Percentiles rank a stretch among this genome's conserved stretches.
phyloP scores from a whole-genome alignment of 257 asterid species.

The Solanum bulbocastanum region DNA sequence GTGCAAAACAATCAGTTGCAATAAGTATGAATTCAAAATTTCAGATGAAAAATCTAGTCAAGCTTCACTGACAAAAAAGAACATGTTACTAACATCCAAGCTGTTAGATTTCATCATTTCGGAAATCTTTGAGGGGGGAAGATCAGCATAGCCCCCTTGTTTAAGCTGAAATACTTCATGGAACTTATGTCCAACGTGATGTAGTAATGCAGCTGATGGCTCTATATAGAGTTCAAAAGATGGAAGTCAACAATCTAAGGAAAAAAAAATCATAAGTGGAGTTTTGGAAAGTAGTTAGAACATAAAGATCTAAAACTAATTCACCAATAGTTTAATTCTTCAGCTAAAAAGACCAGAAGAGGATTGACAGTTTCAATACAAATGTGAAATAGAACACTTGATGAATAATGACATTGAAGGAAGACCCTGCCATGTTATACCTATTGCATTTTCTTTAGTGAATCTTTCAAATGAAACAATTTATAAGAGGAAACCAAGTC shows the following conservation, averaged over 20 bases:
- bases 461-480: not conserved
- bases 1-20: constrained; percentile 1
- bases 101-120: constrained; percentile 91
- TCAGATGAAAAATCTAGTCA: not conserved
- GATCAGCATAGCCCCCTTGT: constrained; percentile 66
- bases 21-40: not conserved
- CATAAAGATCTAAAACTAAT: not conserved
- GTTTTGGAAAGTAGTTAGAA: not conserved
- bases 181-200: constrained; percentile 54
- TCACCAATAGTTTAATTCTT: not conserved
- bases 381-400: not conserved
- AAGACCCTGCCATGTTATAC: not conserved
- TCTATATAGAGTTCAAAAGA: constrained; percentile 15
- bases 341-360: not conserved
- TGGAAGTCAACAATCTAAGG: not conserved
- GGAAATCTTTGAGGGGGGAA: constrained; percentile 62
- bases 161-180: constrained; percentile 82
- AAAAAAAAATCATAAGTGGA: not conserved
- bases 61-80: not conserved
- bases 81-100: constrained; percentile 56
- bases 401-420: not conserved
- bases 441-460: not conserved
- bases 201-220: constrained; percentile 33
- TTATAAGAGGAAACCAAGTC: not conserved
- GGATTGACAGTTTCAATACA: not conserved